These are phyloP conservation scores for Phyllosticta paracitricarpa DNA, from an alignment of 2,329 filamentous ascomycete species.

Conservation along the genomic window DNA sequence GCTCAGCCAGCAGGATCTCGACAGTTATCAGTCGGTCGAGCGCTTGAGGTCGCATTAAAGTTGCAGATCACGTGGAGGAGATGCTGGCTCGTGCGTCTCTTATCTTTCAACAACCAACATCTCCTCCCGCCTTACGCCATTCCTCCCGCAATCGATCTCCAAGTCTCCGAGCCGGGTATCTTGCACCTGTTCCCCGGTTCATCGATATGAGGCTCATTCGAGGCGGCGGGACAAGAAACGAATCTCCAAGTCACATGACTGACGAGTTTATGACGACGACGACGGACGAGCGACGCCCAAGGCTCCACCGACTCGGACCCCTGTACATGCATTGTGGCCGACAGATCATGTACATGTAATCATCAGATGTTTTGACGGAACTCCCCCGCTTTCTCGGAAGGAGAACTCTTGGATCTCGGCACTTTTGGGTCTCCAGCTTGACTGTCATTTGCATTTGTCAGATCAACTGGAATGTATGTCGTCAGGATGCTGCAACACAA, in stretches of 20 bases:
- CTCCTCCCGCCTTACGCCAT: background rate
- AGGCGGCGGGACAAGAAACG: background rate
- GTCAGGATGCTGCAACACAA: background rate
- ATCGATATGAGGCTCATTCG: background rate
- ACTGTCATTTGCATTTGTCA: background rate
- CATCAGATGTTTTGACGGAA: background rate
- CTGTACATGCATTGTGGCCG: too few species aligned
- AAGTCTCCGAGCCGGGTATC: background rate
- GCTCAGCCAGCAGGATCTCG: background rate
- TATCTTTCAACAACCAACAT: background rate
- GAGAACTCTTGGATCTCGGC: background rate
- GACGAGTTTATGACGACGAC: background rate
- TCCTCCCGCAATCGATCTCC: background rate
- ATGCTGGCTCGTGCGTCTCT: background rate
- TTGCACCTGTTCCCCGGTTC: background rate
- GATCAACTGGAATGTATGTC: background rate
- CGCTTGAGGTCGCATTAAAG: background rate
- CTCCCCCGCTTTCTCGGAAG: background rate
- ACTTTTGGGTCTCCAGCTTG: background rate
- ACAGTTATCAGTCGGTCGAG: background rate
- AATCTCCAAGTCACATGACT: background rate
- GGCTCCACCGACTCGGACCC: too few species aligned
- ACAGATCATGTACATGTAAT: too few species aligned
- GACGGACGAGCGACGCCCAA: too few species aligned
- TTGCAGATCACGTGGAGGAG: background rate